A percentile compares a stretch with the other conserved stretches of the same genome.
These are phyloP conservation scores for Byssoonygena ceratinophila DNA, from an alignment of 2,329 filamentous ascomycete species.

Conservation along the genomic window DNA sequence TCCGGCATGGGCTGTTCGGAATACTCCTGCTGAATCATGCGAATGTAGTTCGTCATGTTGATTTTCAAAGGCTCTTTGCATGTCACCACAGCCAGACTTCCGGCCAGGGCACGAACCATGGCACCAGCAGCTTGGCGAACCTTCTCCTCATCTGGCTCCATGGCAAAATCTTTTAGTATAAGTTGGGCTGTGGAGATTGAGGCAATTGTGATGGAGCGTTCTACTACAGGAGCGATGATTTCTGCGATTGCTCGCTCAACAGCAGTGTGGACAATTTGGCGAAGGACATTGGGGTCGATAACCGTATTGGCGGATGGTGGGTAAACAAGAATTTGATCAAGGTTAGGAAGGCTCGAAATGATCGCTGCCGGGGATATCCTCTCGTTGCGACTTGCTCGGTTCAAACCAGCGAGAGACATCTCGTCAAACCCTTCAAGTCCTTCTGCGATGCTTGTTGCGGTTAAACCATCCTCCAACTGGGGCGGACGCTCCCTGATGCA, in stretches of 20 bases:
- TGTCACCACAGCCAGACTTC: constrained; percentile 89
- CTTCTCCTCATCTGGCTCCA: constrained; percentile 79
- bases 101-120: constrained; percentile 90
- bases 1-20: constrained; percentile 70
- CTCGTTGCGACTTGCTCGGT: constrained; percentile 55
- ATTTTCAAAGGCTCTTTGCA: constrained; percentile 94
- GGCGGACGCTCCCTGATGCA: constrained; percentile 67
- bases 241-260: constrained; percentile 85
- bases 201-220: constrained; percentile 93
- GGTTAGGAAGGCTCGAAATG: constrained; percentile 70
- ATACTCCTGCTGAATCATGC: constrained; percentile 60
- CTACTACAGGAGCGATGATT: constrained; percentile 94
- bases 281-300: constrained; percentile 56
- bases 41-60: constrained; percentile 95
- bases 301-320: constrained; percentile 68
- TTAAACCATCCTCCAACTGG: constrained; percentile 48
- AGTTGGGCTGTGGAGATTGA: constrained; percentile 94
- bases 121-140: constrained; percentile 77
- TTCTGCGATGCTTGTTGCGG: constrained; percentile 50
- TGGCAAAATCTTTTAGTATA: constrained; percentile 91
- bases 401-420: constrained; percentile 64
- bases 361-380: constrained; percentile 68
- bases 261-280: constrained; percentile 69
- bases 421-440: constrained; percentile 73
- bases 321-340: constrained; percentile 66